These are phyloP conservation scores for Leptosphaerulina australis DNA, from an alignment of 2,329 filamentous ascomycete species.

Conservation along the genomic window DNA sequence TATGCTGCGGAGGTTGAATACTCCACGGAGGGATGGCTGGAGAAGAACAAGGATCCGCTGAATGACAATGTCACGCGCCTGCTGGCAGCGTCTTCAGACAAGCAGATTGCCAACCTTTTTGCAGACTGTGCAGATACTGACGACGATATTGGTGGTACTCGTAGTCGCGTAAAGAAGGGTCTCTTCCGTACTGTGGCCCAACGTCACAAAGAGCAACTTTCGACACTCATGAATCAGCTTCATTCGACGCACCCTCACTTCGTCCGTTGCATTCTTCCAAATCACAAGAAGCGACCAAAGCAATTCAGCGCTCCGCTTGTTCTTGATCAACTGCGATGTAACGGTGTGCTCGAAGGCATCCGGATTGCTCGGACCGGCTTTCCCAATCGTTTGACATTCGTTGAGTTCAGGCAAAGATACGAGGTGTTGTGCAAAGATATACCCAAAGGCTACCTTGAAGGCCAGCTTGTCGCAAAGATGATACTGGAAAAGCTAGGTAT, in stretches of 20 bases:
- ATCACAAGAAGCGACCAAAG: conserved; percentile 96
- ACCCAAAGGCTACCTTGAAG: conserved; percentile 89
- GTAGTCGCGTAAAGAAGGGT: conserved; percentile 91
- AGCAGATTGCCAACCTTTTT: conserved; percentile 84
- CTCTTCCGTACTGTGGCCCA: conserved; percentile 96
- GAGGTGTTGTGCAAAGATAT: conserved; percentile 88
- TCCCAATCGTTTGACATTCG: conserved; percentile 88
- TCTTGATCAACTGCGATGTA: conserved; percentile 94
- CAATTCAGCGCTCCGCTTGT: conserved; percentile 91
- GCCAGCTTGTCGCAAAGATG: conserved; percentile 79
- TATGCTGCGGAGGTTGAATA: conserved; percentile 99
- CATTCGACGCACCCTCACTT: conserved; percentile 98
- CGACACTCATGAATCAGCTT: conserved; percentile 91
- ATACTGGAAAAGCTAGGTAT: conserved; percentile 90
- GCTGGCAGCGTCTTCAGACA: conserved; percentile 79
- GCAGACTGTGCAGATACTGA: conserved; percentile 83
- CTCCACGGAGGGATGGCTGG: conserved; percentile 90
- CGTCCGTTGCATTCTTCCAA: conserved; percentile 95
- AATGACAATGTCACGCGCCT: conserved; percentile 96
- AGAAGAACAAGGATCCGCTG: conserved; percentile 98
- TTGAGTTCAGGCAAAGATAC: conserved; percentile 93
- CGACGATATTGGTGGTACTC: conserved; percentile 70
- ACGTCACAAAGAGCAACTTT: conserved; percentile 96
- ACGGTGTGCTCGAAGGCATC: conserved; percentile 98
- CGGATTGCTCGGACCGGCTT: conserved; percentile 96